Evolutionary conservation across 2,329 filamentous ascomycete species (phyloP).

Genomic region (Alternaria sp.): DNA sequence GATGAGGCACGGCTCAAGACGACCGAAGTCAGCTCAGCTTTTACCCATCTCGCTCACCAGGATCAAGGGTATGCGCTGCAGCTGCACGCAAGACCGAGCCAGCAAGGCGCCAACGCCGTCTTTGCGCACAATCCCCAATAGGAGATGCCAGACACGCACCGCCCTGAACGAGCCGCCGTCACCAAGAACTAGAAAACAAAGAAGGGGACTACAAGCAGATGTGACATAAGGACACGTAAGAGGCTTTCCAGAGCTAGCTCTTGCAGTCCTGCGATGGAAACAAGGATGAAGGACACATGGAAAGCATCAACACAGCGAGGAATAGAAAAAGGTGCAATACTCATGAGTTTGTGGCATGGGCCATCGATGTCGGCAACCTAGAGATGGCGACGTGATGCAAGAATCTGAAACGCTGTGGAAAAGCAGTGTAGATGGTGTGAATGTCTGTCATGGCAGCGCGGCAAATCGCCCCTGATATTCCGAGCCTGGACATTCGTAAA

Average conservation of each 20-base stretch:
- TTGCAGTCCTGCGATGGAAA: background rate
- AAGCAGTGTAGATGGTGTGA: background rate
- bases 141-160: background rate
- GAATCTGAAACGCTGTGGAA: background rate
- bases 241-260: background rate
- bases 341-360: background rate
- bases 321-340: background rate
- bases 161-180: background rate
- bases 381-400: background rate
- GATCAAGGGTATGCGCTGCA: no score
- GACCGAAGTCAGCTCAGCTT: background rate
- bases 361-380: background rate
- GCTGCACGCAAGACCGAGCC: background rate
- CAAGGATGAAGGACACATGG: background rate
- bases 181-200: background rate
- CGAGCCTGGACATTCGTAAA: background rate
- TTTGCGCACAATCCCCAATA: background rate
- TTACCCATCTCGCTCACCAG: background rate
- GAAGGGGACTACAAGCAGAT: background rate
- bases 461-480: background rate
- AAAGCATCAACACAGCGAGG: background rate
- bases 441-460: background rate
- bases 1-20: background rate
- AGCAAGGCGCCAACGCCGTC: background rate
- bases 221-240: background rate